phyloP scores from a whole-genome alignment of 2,329 filamentous ascomycete genomes.

The Fusarium drepaniforme region DNA sequence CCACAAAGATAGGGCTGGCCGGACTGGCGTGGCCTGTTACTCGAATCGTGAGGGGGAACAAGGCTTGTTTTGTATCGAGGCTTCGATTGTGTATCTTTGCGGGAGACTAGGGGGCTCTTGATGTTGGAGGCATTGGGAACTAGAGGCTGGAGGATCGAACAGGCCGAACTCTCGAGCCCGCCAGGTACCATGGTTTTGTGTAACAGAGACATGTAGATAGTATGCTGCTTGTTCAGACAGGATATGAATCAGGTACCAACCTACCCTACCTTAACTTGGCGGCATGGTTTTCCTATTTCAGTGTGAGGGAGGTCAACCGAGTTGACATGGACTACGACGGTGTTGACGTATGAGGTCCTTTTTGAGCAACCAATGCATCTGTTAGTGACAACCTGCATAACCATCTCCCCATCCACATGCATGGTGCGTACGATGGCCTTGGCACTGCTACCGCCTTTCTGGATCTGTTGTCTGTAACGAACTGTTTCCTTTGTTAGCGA shows the following conservation, averaged over 20 bases:
- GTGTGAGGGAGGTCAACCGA: constrained; percentile 1
- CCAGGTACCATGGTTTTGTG: constrained; percentile 8
- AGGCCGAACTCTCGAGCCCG: constrained; percentile 26
- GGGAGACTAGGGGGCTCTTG: constrained; percentile 19
- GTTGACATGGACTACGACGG: not conserved
- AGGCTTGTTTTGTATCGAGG: constrained; percentile 24
- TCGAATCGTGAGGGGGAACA: constrained; percentile 19
- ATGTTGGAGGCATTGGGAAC: constrained; percentile 22
- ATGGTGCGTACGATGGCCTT: not conserved
- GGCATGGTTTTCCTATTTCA: constrained; percentile 4
- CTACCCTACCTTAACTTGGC: not conserved
- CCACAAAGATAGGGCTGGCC: constrained; percentile 18
- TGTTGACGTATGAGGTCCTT: not conserved
- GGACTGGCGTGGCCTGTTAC: constrained; percentile 13
- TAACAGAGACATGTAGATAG: constrained; percentile 21
- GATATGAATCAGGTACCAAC: constrained; percentile 8
- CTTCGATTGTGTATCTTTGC: constrained; percentile 13
- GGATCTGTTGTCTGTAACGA: not conserved
- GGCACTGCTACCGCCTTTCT: not conserved
- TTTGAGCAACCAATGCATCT: not conserved
- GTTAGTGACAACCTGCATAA: not conserved
- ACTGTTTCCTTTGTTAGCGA: not conserved
- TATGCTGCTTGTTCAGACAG: constrained; percentile 17
- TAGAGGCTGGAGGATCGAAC: constrained; percentile 41
- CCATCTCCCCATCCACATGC: constrained; percentile 8